Percentiles rank a stretch among this genome's conserved stretches.
These are phyloP conservation scores for Xylaria flabelliformis DNA, from an alignment of 495 filamentous ascomycete genomes.

Conservation along the genomic window DNA sequence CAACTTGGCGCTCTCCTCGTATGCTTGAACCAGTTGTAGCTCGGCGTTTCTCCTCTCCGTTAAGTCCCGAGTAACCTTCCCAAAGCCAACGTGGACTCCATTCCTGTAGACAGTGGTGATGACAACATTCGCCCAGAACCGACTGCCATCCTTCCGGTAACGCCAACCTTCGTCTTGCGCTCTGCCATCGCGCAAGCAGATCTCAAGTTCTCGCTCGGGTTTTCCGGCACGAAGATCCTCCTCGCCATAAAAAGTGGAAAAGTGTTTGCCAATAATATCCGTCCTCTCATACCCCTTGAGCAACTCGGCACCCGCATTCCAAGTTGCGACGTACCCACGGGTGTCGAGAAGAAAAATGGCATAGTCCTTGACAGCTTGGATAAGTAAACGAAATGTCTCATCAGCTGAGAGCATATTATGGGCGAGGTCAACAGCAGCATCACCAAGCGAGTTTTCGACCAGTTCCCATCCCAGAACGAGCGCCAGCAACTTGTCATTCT, in stretches of 20 bases:
- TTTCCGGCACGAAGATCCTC: slow-evolving; percentile 61
- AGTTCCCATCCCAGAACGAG: slow-evolving; percentile 56
- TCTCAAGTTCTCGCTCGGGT: slow-evolving; percentile 60
- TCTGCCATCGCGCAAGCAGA: slow-evolving; percentile 64
- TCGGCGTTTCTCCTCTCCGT: slow-evolving; percentile 67
- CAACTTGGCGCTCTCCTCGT: slow-evolving; percentile 68
- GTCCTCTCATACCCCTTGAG: slow-evolving; percentile 63
- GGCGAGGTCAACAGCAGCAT: slow-evolving; percentile 49
- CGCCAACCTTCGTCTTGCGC: slow-evolving; percentile 73
- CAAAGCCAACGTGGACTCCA: slow-evolving; percentile 66
- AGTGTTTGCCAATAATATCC: slow-evolving; percentile 69
- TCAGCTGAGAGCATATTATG: slow-evolving; percentile 50
- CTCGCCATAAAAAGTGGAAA: slow-evolving; percentile 65
- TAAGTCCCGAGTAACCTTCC: slow-evolving; percentile 69
- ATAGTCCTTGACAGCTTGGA: slow-evolving; percentile 71
- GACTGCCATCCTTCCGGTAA: slow-evolving; percentile 64
- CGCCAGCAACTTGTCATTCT: slow-evolving; percentile 53
- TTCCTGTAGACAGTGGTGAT: slow-evolving; percentile 66
- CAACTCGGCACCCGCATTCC: slow-evolving; percentile 66
- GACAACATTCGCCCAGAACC: slow-evolving; percentile 73
- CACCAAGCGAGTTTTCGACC: slow-evolving; percentile 31
- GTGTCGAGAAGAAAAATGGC: slow-evolving; percentile 72
- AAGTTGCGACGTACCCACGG: slow-evolving; percentile 62
- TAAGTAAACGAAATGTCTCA: slow-evolving; percentile 66
- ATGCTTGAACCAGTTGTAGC: slow-evolving; percentile 62